These are phyloP conservation scores for Malus hybrid DNA, from an alignment of 331 rosid genomes.

Conservation along the genomic window DNA sequence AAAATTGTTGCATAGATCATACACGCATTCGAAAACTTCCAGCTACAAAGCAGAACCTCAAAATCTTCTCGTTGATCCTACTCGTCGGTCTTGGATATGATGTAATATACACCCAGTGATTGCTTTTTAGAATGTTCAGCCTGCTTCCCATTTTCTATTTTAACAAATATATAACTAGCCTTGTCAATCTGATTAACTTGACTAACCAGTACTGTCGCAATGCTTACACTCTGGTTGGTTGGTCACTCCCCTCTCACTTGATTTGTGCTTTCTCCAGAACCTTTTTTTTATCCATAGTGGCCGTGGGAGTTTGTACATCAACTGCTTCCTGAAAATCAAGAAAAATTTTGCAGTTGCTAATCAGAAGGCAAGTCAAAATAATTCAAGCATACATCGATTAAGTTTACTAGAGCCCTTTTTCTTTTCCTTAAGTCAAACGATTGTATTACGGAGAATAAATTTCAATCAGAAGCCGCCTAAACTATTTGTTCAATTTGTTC, in stretches of 20 bases:
- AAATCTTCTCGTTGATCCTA: conserved; percentile 2
- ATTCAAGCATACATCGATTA: neutral
- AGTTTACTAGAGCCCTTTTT: neutral
- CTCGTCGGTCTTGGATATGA: neutral
- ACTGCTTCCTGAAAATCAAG: conserved; percentile 48
- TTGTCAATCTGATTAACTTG: neutral
- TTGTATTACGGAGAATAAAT: neutral
- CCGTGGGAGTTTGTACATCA: conserved; percentile 30
- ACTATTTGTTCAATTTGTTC: neutral
- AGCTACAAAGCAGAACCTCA: neutral
- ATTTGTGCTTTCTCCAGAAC: conserved; percentile 33
- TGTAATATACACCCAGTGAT: neutral
- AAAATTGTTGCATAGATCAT: neutral
- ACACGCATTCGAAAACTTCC: neutral
- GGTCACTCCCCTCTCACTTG: conserved; percentile 35
- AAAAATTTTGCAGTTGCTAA: neutral
- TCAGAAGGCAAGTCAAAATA: neutral
- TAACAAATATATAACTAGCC: conserved; percentile 3
- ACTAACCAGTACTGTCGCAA: neutral
- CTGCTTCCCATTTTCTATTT: neutral
- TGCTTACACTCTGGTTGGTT: conserved; percentile 9
- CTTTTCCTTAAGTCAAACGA: neutral
- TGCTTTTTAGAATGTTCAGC: neutral
- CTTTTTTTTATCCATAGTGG: conserved; percentile 21
- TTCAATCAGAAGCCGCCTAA: neutral